Conservation (phyloP, 208 protist species). For the Borovskyia barvae region DNA sequence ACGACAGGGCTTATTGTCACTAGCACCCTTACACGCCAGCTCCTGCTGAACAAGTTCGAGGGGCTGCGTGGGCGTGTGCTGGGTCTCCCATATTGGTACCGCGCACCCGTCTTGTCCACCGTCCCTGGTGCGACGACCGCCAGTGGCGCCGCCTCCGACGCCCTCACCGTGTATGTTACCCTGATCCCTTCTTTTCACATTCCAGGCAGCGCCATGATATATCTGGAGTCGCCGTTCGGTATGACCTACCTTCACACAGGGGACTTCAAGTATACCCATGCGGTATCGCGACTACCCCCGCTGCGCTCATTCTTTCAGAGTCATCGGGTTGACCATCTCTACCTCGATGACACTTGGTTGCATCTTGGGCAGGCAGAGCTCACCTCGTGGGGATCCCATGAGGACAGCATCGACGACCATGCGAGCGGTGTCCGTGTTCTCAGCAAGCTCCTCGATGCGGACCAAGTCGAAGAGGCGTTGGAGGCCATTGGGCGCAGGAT, state of each 20-base stretch:
- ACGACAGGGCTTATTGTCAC: conserved; percentile 55
- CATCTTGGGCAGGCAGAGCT: conserved; percentile 48
- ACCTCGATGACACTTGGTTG: conserved; percentile 84
- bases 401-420: background rate
- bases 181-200: conserved; percentile 72
- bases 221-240: conserved; percentile 52
- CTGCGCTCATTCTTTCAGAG: conserved; percentile 45
- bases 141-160: background rate
- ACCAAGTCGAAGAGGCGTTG: conserved; percentile 65
- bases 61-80: conserved; percentile 24
- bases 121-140: background rate
- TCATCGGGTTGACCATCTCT: conserved; percentile 76
- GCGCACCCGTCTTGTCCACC: conserved; percentile 18
- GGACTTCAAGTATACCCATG: conserved; percentile 71
- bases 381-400: background rate
- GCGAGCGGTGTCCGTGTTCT: conserved; percentile 36
- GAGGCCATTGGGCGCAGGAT: conserved; percentile 69
- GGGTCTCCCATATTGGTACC: conserved; percentile 35
- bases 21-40: conserved; percentile 43
- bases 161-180: conserved; percentile 32
- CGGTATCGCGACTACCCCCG: conserved; percentile 5
- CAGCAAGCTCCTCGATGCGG: conserved; percentile 57
- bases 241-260: conserved; percentile 73
- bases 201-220: conserved; percentile 78
- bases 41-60: conserved; percentile 54